phyloP scores from a whole-genome alignment of 371 early-diverging fungal genomes.

The Rhizomucor miehei region DNA sequence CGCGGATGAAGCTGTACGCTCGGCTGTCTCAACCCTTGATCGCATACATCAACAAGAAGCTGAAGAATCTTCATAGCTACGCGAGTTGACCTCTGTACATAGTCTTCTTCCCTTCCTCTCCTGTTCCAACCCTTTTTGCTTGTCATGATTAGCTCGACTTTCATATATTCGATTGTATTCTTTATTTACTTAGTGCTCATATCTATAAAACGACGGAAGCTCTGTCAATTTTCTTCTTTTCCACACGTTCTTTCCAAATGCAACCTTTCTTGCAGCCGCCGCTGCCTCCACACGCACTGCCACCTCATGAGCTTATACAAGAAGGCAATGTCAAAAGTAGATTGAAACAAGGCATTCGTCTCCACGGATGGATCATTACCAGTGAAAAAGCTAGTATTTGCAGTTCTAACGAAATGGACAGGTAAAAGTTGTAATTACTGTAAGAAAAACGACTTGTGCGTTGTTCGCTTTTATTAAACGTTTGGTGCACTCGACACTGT shows the following conservation, averaged over 20 bases:
- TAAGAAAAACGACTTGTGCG: neutral
- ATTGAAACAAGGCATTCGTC: constrained; percentile 49
- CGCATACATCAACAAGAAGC: too few species aligned
- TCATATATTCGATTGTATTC: too few species aligned
- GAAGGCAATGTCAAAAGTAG: constrained; percentile 33
- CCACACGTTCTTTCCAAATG: too few species aligned
- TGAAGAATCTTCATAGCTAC: too few species aligned
- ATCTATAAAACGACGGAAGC: too few species aligned
- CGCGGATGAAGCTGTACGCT: constrained; percentile 41
- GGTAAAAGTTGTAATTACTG: constrained; percentile 28
- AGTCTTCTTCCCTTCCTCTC: too few species aligned
- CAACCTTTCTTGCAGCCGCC: too few species aligned
- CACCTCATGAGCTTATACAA: constrained; percentile 24
- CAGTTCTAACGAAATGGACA: constrained; percentile 69
- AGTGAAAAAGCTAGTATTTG: constrained; percentile 69
- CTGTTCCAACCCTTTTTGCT: too few species aligned
- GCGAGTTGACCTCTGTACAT: too few species aligned
- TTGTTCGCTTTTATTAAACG: neutral
- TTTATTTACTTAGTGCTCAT: too few species aligned
- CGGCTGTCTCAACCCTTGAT: constrained; percentile 16
- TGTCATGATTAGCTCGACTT: too few species aligned
- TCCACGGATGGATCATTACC: constrained; percentile 64
- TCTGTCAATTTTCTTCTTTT: too few species aligned
- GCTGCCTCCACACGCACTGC: neutral
- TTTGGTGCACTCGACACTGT: neutral